These are phyloP conservation scores for Eleusine indica DNA, from an alignment of 176 grass and related monocot species.

Conservation along the genomic window DNA sequence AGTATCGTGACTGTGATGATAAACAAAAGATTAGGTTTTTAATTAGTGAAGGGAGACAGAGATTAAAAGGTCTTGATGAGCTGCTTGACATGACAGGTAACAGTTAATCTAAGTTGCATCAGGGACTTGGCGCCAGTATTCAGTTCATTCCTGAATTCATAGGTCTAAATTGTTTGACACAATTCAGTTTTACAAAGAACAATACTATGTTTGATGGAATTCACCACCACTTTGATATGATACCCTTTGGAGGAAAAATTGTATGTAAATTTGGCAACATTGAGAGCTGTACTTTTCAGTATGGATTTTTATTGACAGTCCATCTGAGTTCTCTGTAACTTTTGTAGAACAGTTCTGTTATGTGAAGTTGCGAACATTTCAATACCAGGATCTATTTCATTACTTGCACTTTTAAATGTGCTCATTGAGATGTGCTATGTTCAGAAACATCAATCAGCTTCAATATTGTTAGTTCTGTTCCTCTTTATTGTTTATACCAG, in stretches of 20 bases:
- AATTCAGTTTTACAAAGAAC: not conserved
- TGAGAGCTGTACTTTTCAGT: not conserved
- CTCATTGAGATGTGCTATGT: not conserved
- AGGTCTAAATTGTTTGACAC: not conserved
- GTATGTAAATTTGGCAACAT: slow-evolving; percentile 7
- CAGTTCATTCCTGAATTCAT: not conserved
- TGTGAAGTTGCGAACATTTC: not conserved
- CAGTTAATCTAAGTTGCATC: slow-evolving; percentile 41
- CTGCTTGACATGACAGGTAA: slow-evolving; percentile 89
- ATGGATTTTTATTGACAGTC: not conserved
- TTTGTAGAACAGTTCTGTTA: not conserved
- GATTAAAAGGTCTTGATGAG: slow-evolving; percentile 90
- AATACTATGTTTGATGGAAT: not conserved
- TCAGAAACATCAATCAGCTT: not conserved
- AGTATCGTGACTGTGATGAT: slow-evolving; percentile 77
- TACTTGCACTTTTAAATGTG: not conserved
- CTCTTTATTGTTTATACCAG: not conserved
- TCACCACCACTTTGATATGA: not conserved
- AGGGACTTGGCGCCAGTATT: not conserved
- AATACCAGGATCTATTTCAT: not conserved
- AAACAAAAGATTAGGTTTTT: slow-evolving; percentile 85
- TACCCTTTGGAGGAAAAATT: not conserved
- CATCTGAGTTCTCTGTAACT: slow-evolving; percentile 14
- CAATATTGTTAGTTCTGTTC: not conserved
- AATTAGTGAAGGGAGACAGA: slow-evolving; percentile 80